These are phyloP conservation scores for Entonaema liquescens DNA, from an alignment of 495 filamentous ascomycete genomes.

Conservation along the genomic window DNA sequence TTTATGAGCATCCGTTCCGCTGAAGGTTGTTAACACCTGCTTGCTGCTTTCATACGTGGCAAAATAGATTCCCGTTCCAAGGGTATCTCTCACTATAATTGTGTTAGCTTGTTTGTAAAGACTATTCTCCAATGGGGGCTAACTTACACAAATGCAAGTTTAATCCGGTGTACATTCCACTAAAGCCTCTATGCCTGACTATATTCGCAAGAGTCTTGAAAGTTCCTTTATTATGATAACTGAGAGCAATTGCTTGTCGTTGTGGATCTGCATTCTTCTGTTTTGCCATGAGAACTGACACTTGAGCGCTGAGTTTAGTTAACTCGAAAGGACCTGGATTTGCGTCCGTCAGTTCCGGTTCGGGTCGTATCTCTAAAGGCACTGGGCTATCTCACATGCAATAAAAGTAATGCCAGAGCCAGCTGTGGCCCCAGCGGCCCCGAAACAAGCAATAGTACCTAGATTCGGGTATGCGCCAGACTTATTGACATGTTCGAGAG, in stretches of 20 bases:
- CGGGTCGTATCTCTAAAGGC: neutral
- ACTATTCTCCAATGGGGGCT: neutral
- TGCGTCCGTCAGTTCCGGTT: conserved; percentile 13
- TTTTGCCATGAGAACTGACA: conserved; percentile 84
- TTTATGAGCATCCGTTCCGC: conserved; percentile 70
- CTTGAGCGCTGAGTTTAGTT: conserved; percentile 89
- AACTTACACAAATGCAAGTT: conserved; percentile 78
- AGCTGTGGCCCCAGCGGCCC: conserved; percentile 77
- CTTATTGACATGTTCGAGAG: conserved; percentile 74
- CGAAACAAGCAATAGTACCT: conserved; percentile 76
- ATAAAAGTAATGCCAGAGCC: conserved; percentile 83
- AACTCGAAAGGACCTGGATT: conserved; percentile 88
- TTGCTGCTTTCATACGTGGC: conserved; percentile 91
- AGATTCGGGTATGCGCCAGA: conserved; percentile 73
- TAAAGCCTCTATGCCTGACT: conserved; percentile 76
- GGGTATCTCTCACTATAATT: conserved; percentile 75
- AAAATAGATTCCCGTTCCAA: conserved; percentile 92
- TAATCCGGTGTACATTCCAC: conserved; percentile 88
- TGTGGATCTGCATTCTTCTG: conserved; percentile 61
- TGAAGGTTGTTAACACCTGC: conserved; percentile 78
- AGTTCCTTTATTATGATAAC: conserved; percentile 82
- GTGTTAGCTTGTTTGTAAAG: conserved; percentile 24
- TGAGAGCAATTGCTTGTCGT: conserved; percentile 69
- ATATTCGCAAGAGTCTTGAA: conserved; percentile 81
- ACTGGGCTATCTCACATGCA: conserved; percentile 71